phyloP scores from a whole-genome alignment of 2,329 filamentous ascomycete species.

The Lecanicillium sp. region DNA sequence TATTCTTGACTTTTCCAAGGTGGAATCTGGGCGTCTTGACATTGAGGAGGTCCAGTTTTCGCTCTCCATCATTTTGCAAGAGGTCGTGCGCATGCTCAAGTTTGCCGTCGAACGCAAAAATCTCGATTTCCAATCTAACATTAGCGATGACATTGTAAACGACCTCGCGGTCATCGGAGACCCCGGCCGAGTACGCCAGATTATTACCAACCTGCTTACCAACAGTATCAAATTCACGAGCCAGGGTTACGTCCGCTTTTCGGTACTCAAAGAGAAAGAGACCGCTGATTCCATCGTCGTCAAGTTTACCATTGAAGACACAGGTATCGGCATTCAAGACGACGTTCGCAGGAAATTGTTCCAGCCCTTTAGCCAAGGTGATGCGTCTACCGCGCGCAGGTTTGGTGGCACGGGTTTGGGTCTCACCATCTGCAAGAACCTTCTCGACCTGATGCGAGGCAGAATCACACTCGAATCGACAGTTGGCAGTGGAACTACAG shows the following conservation, averaged over 20 bases:
- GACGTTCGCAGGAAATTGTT: slow-evolving; percentile 68
- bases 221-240: slow-evolving; percentile 73
- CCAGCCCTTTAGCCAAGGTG: slow-evolving; percentile 75
- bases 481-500: slow-evolving; percentile 63
- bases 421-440: slow-evolving; percentile 73
- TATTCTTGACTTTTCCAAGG: slow-evolving; percentile 84
- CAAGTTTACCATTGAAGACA: slow-evolving; percentile 68
- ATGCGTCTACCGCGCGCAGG: slow-evolving; percentile 70
- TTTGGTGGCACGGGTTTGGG: slow-evolving; percentile 76
- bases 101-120: slow-evolving; percentile 79
- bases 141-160: slow-evolving; percentile 55
- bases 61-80: slow-evolving; percentile 64
- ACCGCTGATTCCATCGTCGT: slow-evolving; percentile 59
- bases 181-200: slow-evolving; percentile 75
- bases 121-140: slow-evolving; percentile 62
- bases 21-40: slow-evolving; percentile 69
- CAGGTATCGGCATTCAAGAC: slow-evolving; percentile 75
- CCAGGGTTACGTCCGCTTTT: slow-evolving; percentile 61
- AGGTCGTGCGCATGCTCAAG: slow-evolving; percentile 81
- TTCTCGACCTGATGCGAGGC: slow-evolving; percentile 74
- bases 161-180: slow-evolving; percentile 81
- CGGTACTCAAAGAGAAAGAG: slow-evolving; percentile 58
- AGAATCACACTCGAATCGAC: slow-evolving; percentile 64
- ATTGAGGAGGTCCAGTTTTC: slow-evolving; percentile 79
- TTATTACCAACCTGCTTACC: slow-evolving; percentile 72